These are phyloP conservation scores for Ceriops zippeliana DNA, from an alignment of 345 rosid species.

Conservation along the genomic window DNA sequence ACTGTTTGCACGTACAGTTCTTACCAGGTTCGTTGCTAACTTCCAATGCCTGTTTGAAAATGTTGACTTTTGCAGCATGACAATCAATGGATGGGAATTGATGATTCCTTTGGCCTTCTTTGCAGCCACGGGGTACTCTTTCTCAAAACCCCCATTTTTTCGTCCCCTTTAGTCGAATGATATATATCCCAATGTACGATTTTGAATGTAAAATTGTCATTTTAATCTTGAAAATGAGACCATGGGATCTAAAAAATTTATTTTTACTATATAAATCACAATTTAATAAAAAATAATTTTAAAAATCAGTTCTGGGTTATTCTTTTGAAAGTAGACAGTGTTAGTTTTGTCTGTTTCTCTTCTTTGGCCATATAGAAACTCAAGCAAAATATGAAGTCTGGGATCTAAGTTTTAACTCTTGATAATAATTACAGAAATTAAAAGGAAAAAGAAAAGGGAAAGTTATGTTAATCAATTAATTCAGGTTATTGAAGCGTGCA, in stretches of 20 bases:
- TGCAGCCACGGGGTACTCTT: conserved; percentile 39
- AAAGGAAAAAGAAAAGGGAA: background rate
- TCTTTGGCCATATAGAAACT: too few species aligned
- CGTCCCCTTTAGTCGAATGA: background rate
- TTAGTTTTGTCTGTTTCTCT: too few species aligned
- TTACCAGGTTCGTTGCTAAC: background rate
- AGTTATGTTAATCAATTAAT: background rate
- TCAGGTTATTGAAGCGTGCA: conserved; percentile 4
- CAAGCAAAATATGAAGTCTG: too few species aligned
- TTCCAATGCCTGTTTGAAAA: background rate
- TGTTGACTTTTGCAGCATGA: conserved; percentile 33
- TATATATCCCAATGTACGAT: background rate
- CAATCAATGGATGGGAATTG: conserved; percentile 47
- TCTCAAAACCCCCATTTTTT: background rate
- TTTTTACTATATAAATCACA: too few species aligned
- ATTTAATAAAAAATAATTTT: too few species aligned
- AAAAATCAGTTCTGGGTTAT: too few species aligned
- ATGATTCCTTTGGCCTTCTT: conserved; percentile 50
- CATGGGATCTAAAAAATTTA: too few species aligned
- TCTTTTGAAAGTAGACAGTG: too few species aligned
- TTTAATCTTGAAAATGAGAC: background rate
- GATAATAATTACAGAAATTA: background rate
- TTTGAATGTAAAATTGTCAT: background rate
- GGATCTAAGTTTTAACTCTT: too few species aligned
- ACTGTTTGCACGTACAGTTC: background rate